These are phyloP conservation scores for Leccinum huronense DNA, from an alignment of 1,284 basidiomycete genomes.

Conservation along the genomic window DNA sequence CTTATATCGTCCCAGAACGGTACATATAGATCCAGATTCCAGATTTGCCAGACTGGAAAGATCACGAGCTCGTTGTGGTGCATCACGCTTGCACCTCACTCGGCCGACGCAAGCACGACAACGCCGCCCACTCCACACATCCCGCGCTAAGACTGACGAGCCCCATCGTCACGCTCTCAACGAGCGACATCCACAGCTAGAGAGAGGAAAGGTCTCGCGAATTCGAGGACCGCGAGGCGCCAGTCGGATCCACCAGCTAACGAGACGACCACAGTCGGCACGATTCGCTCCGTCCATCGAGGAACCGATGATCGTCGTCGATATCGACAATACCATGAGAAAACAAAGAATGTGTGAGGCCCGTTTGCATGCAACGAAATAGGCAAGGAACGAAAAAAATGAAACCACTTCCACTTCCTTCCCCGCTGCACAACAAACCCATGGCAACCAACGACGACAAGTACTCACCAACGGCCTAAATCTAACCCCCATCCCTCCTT, in stretches of 20 bases:
- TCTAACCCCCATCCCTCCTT: background rate
- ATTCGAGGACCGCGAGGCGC: too few species aligned
- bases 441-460: background rate
- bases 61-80: background rate
- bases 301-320: too few species aligned
- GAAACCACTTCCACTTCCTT: too few species aligned
- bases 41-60: background rate
- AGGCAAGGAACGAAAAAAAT: too few species aligned
- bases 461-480: constrained; percentile 14
- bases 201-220: background rate
- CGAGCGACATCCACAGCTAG: constrained; percentile 15
- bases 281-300: too few species aligned
- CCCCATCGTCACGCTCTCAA: constrained; percentile 9
- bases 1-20: background rate
- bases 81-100: background rate
- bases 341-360: too few species aligned
- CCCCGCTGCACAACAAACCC: too few species aligned
- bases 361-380: too few species aligned
- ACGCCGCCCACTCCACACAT: constrained; percentile 1
- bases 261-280: too few species aligned
- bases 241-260: too few species aligned
- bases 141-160: constrained; percentile 9
- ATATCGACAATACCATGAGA: too few species aligned
- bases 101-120: background rate
- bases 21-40: background rate